Conservation (phyloP, 2,329 filamentous ascomycete species). For the Xylariaceae sp. region DNA sequence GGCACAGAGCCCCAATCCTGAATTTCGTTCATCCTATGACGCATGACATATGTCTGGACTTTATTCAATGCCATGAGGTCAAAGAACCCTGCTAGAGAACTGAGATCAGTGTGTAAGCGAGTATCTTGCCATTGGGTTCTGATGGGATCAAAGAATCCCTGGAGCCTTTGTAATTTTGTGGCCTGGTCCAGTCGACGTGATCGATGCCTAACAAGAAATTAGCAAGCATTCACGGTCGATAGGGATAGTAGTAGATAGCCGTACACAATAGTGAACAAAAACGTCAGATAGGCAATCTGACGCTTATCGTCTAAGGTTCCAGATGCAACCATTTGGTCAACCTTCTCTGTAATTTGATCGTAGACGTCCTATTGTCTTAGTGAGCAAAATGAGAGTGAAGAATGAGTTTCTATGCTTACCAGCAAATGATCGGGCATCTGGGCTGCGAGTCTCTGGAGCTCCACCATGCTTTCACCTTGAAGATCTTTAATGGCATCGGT, state of each 20-base stretch:
- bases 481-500: slow-evolving; percentile 87
- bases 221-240: background rate
- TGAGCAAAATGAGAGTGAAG: slow-evolving; percentile 19
- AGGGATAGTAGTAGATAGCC: slow-evolving; percentile 19
- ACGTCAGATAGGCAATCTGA: slow-evolving; percentile 78
- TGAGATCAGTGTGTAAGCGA: slow-evolving; percentile 61
- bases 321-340: slow-evolving; percentile 71
- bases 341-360: slow-evolving; percentile 74
- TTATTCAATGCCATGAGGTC: slow-evolving; percentile 71
- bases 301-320: slow-evolving; percentile 74
- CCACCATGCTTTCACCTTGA: slow-evolving; percentile 76
- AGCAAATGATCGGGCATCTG: slow-evolving; percentile 89
- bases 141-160: slow-evolving; percentile 76
- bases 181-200: slow-evolving; percentile 66
- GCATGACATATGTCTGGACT: slow-evolving; percentile 72
- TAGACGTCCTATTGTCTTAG: slow-evolving; percentile 60
- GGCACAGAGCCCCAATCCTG: slow-evolving; percentile 75
- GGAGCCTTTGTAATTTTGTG: slow-evolving; percentile 65
- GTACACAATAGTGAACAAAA: slow-evolving; percentile 87
- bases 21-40: slow-evolving; percentile 66
- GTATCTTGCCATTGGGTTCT: slow-evolving; percentile 72
- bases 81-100: slow-evolving; percentile 73
- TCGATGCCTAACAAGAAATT: slow-evolving; percentile 58
- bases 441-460: slow-evolving; percentile 80
- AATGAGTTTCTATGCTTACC: slow-evolving; percentile 38